Percentiles rank a stretch among this genome's conserved stretches.
phyloP scores from a whole-genome alignment of 2,329 filamentous ascomycete species.

The Pochonia chlamydosporia region DNA sequence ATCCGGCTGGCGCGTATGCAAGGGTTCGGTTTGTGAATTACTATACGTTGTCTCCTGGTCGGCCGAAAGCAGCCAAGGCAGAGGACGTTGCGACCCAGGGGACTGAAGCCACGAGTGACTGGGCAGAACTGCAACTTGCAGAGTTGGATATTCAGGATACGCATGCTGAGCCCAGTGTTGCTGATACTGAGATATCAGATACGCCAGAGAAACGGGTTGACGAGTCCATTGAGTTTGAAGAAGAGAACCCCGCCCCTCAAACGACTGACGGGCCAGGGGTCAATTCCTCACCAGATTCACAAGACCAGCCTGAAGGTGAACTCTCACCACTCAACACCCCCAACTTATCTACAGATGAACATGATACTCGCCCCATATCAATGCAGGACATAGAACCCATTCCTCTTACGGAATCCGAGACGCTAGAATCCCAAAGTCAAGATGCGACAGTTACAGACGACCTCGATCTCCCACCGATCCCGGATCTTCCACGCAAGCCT shows the following conservation, averaged over 20 bases:
- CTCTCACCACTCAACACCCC: neutral
- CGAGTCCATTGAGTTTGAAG: neutral
- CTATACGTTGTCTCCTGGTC: constrained; percentile 78
- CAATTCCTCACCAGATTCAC: neutral
- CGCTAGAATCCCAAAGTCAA: neutral
- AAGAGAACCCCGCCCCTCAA: neutral
- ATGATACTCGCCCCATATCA: constrained; percentile 15
- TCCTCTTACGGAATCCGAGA: constrained; percentile 20
- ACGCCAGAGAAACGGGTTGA: constrained; percentile 7
- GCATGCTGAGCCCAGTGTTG: neutral
- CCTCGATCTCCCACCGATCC: constrained; percentile 35
- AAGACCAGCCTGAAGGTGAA: neutral
- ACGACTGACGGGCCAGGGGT: neutral
- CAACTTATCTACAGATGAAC: neutral
- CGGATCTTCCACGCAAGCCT: constrained; percentile 42
- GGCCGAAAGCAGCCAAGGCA: constrained; percentile 42
- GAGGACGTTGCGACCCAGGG: neutral
- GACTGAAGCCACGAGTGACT: neutral
- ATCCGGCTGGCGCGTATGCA: constrained; percentile 23
- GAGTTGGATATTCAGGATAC: neutral
- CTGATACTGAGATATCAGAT: constrained; percentile 8
- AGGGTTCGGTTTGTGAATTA: constrained; percentile 82
- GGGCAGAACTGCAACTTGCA: neutral
- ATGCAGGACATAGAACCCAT: constrained; percentile 33
- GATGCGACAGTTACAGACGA: neutral